These are phyloP conservation scores for Kazachstania bromeliacearum DNA, from an alignment of 805 yeast species.

Conservation along the genomic window DNA sequence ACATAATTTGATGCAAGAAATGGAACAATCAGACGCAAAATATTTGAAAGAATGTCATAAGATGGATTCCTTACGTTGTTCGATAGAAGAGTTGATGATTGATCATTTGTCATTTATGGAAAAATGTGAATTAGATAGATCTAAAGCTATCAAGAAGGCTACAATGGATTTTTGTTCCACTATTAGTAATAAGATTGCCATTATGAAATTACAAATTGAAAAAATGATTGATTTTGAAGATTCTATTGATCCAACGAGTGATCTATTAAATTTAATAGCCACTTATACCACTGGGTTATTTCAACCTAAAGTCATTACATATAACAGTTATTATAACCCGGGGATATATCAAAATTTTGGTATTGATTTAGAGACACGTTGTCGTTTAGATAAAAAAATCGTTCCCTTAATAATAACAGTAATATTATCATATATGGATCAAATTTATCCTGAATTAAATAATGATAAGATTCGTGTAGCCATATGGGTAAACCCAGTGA, in stretches of 20 bases:
- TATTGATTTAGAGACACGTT: slow-evolving; percentile 59
- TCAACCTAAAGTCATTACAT: slow-evolving; percentile 59
- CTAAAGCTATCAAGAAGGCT: slow-evolving; percentile 66
- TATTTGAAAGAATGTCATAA: slow-evolving; percentile 47
- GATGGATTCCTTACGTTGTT: slow-evolving; percentile 60
- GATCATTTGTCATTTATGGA: slow-evolving; percentile 73
- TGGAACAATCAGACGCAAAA: slow-evolving; percentile 44
- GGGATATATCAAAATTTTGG: slow-evolving; percentile 68
- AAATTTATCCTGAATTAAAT: slow-evolving; percentile 55
- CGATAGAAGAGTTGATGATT: slow-evolving; percentile 60
- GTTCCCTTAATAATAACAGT: slow-evolving; percentile 63
- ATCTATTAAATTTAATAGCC: slow-evolving; percentile 55
- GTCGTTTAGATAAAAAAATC: slow-evolving; percentile 59
- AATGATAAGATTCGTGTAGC: slow-evolving; percentile 60
- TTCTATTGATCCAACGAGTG: slow-evolving; percentile 59
- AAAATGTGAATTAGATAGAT: slow-evolving; percentile 70
- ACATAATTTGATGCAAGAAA: slow-evolving; percentile 46
- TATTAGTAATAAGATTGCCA: slow-evolving; percentile 49
- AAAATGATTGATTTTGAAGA: slow-evolving; percentile 57
- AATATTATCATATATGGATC: slow-evolving; percentile 58
- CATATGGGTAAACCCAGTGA: slow-evolving; percentile 61
- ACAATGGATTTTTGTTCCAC: slow-evolving; percentile 63
- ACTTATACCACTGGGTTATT: slow-evolving; percentile 67
- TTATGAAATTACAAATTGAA: slow-evolving; percentile 50
- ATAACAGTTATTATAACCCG: slow-evolving; percentile 72